A percentile compares a stretch with the other conserved stretches of the same genome.
Evolutionary conservation across 2,329 filamentous ascomycete genomes (phyloP).

Genomic region (Furcasterigmium furcatum): DNA sequence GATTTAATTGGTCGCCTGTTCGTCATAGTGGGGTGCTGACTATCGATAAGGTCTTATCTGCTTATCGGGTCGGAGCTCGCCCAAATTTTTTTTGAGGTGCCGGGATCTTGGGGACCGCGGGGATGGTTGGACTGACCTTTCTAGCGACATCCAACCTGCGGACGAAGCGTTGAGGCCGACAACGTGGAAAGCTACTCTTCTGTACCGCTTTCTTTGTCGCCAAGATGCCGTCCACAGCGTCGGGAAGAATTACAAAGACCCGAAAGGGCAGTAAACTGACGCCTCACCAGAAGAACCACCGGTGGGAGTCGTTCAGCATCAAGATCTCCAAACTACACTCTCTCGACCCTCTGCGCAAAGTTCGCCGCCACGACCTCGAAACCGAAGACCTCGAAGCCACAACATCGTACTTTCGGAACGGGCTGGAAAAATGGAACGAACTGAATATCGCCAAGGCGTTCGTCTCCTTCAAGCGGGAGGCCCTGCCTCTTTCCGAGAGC

Average conservation of each 20-base stretch:
- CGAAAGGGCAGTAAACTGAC: constrained; percentile 69
- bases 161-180: neutral
- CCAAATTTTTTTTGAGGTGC: constrained; percentile 15
- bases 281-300: constrained; percentile 75
- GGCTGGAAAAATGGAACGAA: constrained; percentile 85
- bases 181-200: neutral
- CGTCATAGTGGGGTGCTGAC: neutral
- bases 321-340: constrained; percentile 87
- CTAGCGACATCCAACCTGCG: neutral
- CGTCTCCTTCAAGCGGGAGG: constrained; percentile 70
- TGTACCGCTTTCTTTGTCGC: constrained; percentile 16
- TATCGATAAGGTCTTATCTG: constrained; percentile 9
- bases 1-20: neutral
- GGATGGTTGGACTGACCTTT: constrained; percentile 6
- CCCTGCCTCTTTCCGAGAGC: constrained; percentile 78
- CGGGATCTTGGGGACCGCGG: neutral
- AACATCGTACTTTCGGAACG: constrained; percentile 83
- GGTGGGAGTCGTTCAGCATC: constrained; percentile 87
- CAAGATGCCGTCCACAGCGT: constrained; percentile 59
- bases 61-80: constrained; percentile 13
- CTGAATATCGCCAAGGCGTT: constrained; percentile 86
- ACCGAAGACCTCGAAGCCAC: constrained; percentile 71
- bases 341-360: constrained; percentile 86
- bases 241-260: constrained; percentile 66
- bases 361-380: constrained; percentile 80